These are phyloP conservation scores for Hypoxylon rubiginosum DNA, from an alignment of 2,329 filamentous ascomycete genomes.

Conservation along the genomic window DNA sequence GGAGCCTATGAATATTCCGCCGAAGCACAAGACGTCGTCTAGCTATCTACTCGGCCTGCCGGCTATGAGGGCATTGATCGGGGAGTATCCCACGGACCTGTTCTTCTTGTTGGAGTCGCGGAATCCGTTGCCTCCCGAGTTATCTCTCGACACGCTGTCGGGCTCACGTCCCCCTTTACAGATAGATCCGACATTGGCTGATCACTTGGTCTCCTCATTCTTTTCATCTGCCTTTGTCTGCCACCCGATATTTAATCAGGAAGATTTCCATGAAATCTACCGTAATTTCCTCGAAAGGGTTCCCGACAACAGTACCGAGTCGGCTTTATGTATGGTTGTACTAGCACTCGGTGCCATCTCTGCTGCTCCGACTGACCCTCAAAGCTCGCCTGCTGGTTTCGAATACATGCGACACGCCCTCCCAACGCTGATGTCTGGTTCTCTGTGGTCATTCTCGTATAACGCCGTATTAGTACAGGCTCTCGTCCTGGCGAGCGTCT, in stretches of 20 bases:
- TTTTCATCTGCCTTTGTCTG: background rate
- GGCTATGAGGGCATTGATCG: background rate
- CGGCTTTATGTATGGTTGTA: background rate
- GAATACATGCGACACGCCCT: conserved; percentile 1
- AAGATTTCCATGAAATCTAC: background rate
- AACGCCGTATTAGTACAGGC: background rate
- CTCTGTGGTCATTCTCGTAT: background rate
- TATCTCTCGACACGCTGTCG: background rate
- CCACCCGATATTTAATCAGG: background rate
- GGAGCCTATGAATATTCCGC: background rate
- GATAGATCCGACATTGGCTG: background rate
- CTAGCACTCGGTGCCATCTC: background rate
- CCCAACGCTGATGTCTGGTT: background rate
- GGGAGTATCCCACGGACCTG: background rate
- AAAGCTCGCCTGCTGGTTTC: background rate
- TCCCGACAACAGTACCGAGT: background rate
- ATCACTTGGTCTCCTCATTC: background rate
- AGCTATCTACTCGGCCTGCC: background rate
- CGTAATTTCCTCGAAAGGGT: background rate
- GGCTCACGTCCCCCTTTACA: background rate
- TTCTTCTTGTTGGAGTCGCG: background rate
- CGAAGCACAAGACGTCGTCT: background rate
- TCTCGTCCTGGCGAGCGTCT: conserved; percentile 1
- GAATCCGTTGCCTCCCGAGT: background rate
- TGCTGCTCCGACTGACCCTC: background rate